Conservation (phyloP, 1,284 basidiomycete species). For the Anthracocystis setariae region DNA sequence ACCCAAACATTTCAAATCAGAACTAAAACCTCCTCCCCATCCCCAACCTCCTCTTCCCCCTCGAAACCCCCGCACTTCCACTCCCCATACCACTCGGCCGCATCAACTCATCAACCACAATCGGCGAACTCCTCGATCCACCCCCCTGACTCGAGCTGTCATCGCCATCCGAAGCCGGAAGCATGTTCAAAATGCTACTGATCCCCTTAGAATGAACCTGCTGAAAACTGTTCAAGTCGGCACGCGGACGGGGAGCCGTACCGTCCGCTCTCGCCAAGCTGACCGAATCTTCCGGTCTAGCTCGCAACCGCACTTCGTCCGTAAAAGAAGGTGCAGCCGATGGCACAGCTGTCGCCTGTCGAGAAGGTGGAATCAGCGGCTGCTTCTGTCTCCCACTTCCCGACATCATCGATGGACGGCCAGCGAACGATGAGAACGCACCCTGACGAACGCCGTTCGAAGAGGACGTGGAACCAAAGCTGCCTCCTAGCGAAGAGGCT, state of each 20-base stretch:
- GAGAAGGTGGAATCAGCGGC: slow-evolving; percentile 32
- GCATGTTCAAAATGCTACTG: slow-evolving; percentile 27
- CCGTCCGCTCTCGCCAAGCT: slow-evolving; percentile 22
- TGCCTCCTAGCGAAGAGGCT: slow-evolving; percentile 30
- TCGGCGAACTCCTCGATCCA: slow-evolving; percentile 25
- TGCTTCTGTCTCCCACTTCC: slow-evolving; percentile 19
- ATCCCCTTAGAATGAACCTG: slow-evolving; percentile 35
- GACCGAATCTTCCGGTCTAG: slow-evolving; percentile 38
- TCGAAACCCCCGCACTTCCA: neutral
- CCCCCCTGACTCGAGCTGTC: slow-evolving; percentile 4
- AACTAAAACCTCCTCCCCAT: slow-evolving; percentile 28
- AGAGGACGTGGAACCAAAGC: neutral
- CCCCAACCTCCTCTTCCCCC: slow-evolving; percentile 27
- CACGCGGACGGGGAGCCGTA: slow-evolving; percentile 32
- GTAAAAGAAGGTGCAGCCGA: slow-evolving; percentile 33
- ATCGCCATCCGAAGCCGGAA: slow-evolving; percentile 9
- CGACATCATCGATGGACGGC: neutral
- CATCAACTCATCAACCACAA: slow-evolving; percentile 10
- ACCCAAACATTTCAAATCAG: no score
- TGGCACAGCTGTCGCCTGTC: slow-evolving; percentile 15
- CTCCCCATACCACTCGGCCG: neutral
- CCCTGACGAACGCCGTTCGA: slow-evolving; percentile 2
- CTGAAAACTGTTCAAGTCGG: slow-evolving; percentile 50
- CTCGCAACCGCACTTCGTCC: slow-evolving; percentile 36
- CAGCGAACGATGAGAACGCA: slow-evolving; percentile 4